phyloP scores from a whole-genome alignment of 352 stramenopile species.

The Globisporangium uncinulatum region DNA sequence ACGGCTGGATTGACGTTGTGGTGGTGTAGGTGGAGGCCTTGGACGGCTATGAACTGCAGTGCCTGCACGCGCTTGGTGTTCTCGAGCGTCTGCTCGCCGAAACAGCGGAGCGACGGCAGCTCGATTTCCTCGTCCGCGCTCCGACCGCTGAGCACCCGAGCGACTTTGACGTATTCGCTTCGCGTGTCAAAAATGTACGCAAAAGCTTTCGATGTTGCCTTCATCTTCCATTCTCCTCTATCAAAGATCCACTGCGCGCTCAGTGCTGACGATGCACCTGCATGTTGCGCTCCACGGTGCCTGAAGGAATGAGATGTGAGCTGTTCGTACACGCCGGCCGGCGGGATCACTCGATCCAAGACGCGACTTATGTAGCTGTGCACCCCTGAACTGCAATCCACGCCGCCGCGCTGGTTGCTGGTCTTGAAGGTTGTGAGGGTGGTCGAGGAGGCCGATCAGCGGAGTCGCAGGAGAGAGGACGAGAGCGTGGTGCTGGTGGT shows the following conservation, averaged over 20 bases:
- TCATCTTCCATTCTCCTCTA: conserved; percentile 20
- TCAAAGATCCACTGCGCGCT: conserved; percentile 25
- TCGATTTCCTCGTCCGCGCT: not conserved
- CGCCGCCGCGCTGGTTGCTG: not conserved
- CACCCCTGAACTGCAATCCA: not conserved
- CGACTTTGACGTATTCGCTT: conserved; percentile 19
- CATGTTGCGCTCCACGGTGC: conserved; percentile 9
- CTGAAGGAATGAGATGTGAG: not conserved
- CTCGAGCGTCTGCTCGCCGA: too few species aligned
- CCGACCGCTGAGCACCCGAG: conserved; percentile 20
- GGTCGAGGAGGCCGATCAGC: not conserved
- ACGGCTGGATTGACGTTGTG: too few species aligned
- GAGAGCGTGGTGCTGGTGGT: not conserved
- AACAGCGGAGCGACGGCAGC: not conserved
- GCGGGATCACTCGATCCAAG: not conserved
- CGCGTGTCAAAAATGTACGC: conserved; percentile 27
- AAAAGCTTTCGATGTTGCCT: conserved; percentile 20
- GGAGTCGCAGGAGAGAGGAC: not conserved
- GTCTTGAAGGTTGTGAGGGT: conserved; percentile 2
- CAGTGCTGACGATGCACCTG: conserved; percentile 5
- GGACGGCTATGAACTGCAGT: too few species aligned
- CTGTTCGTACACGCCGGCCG: not conserved
- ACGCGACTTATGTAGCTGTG: not conserved
- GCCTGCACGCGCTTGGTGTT: too few species aligned
- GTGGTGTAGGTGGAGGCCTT: too few species aligned